Base-by-base conservation (phyloP, 768 basidiomycete species). In the Lactarius sp. region DNA sequence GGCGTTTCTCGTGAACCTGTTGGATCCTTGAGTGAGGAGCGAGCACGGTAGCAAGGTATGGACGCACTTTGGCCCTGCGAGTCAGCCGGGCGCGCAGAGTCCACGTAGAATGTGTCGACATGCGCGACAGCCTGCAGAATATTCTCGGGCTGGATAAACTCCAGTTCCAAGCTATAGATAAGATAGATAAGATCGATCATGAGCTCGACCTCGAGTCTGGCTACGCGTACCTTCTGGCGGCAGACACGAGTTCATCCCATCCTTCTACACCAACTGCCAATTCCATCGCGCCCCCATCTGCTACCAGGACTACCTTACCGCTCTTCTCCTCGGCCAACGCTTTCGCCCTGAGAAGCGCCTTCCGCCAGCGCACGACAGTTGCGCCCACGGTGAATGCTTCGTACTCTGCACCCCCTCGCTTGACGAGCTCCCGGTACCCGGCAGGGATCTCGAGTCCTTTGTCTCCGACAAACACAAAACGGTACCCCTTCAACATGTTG, bases 381-480 rank as follows among this genome's bases (percentile, higher is more conserved):
- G 71, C 72, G 42, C 76, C 75, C 7, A 85, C 76, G 52, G 84
- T 80, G 62, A 89, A 85, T 41, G 75, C 79, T 68, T 90, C 88
- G 53, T 84, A 79, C n/a, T 80, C 77, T 0, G 83, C 89, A 16
- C 80, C 82, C 0, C 83, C 88, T 39, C 82, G 74, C 54, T 75
- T 75, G 55, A 90, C 76, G 49, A 88, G 70, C 16, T 84, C 84
- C 60, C 79, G 77, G 27, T 84, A 73, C 27, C 83, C 82, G 6
- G 71, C 72, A 20, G 81, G 80, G 0, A 78, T 70, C 42, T 83
- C 78, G n/a, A 80, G 76, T 0, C 77, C 77, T 53, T 79, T 81
- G 67, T 87, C 86, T 2, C 81, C 80, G 6, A 85, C 74, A 58
- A 85, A 83, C 7, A 90, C 69, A 69, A 90, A 89, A 8, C 85